Base-by-base conservation (phyloP, 179 eudicot genomes). In the Camellia oleifera region DNA sequence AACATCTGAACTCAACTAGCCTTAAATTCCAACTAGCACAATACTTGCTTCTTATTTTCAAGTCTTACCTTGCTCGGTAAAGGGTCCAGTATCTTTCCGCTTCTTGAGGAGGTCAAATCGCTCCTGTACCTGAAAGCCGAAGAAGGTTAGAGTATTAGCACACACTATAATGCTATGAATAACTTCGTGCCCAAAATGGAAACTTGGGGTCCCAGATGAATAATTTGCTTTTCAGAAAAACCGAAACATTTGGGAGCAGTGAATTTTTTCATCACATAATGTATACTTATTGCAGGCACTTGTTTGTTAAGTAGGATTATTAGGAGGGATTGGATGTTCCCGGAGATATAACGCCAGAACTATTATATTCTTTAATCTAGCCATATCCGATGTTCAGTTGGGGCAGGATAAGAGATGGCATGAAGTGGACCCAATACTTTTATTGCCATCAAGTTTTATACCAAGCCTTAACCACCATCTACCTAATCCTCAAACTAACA, bases 81-180 rank as follows among this genome's bases (percentile, higher is more conserved):
- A 93, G 82, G 86, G 80, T 67, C 87, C 92, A 62, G 93, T 74
- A 80, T 92, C 91, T 89, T 95, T 95, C 81, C 91, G 89, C 84
- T 95, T 95, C 88, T 95, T 95, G 68, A 92, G 92, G 80, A 78
- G 84, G 80, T 93, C 99, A 88, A 95, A 95, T 53, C 99, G 86
- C 84, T 88, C 88, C 81, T 88, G 98, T 32, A 95, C 99, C 98
- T 95, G 84, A 72, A 32, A 57, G 76, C 40, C 68, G 76, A 62
- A 77, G 73, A 61, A 75, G 42, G 13, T 7, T 20, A 42, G 17
- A 44, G 54, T 10, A 12, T 46, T 74, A 58, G 40, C 11, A 13
- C 50, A 61, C 42, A 54, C 26, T 72, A 3, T 3, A 15, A 23
- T 14, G 12, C 20, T 18, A 23, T 12, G 58, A 62, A 71, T 60